Evolutionary conservation across 139 green algal species (phyloP).

Genomic region (Tetradesmus obliquus): DNA sequence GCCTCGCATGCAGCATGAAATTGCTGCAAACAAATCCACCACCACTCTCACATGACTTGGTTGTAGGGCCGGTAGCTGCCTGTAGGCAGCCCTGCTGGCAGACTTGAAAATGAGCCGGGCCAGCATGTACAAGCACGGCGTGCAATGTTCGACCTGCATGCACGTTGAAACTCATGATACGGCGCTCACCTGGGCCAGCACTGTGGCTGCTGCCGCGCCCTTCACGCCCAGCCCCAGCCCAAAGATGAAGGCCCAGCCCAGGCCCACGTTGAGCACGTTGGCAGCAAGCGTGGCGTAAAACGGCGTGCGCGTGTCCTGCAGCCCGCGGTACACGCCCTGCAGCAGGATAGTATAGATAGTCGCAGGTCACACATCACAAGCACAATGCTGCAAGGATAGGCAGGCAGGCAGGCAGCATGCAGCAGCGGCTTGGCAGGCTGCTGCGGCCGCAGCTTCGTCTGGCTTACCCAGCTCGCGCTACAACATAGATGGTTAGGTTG

Average conservation of each 20-base stretch:
- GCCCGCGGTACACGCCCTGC: constrained; percentile 78
- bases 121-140: background rate
- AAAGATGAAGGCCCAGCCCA: constrained; percentile 84
- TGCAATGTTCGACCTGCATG: too few species aligned
- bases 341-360: background rate
- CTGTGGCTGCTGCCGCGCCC: constrained; percentile 18
- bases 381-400: background rate
- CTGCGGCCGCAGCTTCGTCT: too few species aligned
- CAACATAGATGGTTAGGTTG: too few species aligned
- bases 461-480: too few species aligned
- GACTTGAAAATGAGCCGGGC: too few species aligned
- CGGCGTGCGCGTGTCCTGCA: constrained; percentile 81
- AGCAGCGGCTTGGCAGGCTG: background rate
- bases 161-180: too few species aligned
- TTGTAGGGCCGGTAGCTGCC: too few species aligned
- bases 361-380: background rate
- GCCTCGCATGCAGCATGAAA: too few species aligned
- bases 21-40: too few species aligned
- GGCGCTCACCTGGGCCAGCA: constrained; percentile 18
- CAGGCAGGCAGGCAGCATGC: background rate
- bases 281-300: constrained; percentile 72
- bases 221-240: constrained; percentile 62
- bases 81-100: too few species aligned
- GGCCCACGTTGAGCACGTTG: constrained; percentile 78
- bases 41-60: too few species aligned